These are phyloP conservation scores for Curvularia hawaiiensis DNA, from an alignment of 2,329 filamentous ascomycete genomes.

Conservation along the genomic window DNA sequence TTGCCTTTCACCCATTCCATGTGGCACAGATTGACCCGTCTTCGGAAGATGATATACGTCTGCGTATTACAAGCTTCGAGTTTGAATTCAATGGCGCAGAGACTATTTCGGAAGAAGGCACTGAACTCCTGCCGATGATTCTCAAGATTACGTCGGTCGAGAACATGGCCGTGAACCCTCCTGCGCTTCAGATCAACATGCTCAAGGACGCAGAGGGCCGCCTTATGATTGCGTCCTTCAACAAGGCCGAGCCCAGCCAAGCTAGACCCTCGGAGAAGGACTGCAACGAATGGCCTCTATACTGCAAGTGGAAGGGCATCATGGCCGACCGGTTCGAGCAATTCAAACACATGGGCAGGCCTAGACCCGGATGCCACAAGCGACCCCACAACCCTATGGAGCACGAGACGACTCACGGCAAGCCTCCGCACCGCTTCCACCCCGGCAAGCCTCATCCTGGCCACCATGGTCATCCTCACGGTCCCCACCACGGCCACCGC, in stretches of 20 bases:
- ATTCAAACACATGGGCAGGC: conserved; percentile 42
- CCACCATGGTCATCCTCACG: conserved; percentile 23
- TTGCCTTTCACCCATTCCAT: conserved; percentile 37
- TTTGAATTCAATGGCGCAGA: conserved; percentile 44
- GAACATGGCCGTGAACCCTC: conserved; percentile 36
- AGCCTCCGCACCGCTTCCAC: conserved; percentile 43
- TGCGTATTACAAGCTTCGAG: conserved; percentile 45
- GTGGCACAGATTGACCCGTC: conserved; percentile 42
- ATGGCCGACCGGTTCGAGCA: conserved; percentile 43
- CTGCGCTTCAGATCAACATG: conserved; percentile 44
- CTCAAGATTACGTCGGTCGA: conserved; percentile 46
- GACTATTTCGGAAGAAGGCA: conserved; percentile 44
- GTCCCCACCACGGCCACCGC: conserved; percentile 30
- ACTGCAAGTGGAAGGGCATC: conserved; percentile 52
- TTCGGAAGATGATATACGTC: conserved; percentile 32
- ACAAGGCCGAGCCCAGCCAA: conserved; percentile 29
- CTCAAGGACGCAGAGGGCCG: conserved; percentile 45
- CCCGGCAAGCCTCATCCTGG: conserved; percentile 35
- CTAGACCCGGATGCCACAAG: conserved; percentile 43
- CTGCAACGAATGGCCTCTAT: conserved; percentile 45
- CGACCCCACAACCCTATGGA: conserved; percentile 40
- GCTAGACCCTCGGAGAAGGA: conserved; percentile 32
- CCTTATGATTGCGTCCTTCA: conserved; percentile 47
- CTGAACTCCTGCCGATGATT: conserved; percentile 47
- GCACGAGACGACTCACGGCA: conserved; percentile 35